Percentiles rank a stretch among this genome's conserved stretches.
Evolutionary conservation across 495 filamentous ascomycete species (phyloP).

Genomic region (Aspergillus hancockii): DNA sequence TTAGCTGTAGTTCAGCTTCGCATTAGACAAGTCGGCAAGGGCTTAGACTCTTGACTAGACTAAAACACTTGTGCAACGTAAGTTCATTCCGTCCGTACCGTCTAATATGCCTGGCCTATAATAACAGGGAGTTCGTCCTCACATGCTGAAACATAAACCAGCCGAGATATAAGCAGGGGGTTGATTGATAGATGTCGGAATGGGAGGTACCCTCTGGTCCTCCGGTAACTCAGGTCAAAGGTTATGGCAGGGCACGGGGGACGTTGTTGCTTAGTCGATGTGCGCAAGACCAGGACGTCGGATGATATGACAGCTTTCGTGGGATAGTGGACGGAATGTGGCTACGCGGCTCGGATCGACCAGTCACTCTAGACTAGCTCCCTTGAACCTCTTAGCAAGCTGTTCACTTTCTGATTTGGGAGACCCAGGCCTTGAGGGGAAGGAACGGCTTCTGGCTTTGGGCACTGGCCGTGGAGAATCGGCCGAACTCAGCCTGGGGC

Average conservation of each 20-base stretch:
- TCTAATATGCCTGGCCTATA: not conserved
- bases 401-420: slow-evolving; percentile 61
- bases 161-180: not conserved
- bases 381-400: slow-evolving; percentile 98
- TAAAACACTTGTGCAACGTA: not conserved
- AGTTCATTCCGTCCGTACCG: not conserved
- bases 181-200: not conserved
- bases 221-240: not conserved
- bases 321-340: not conserved
- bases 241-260: not conserved
- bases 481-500: slow-evolving; percentile 56
- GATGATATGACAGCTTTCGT: slow-evolving; percentile 1
- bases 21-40: not conserved
- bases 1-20: too few relatives aligned
- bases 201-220: not conserved
- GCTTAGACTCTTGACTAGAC: not conserved
- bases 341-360: slow-evolving; percentile 10
- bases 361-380: slow-evolving; percentile 82
- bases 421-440: slow-evolving; percentile 41
- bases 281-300: slow-evolving; percentile 1
- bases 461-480: slow-evolving; percentile 39
- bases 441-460: slow-evolving; percentile 32
- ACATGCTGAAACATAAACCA: slow-evolving; percentile 1
- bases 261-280: not conserved
- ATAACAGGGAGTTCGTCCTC: not conserved